Conservation (phyloP, 306 rosid genomes). For the Trifolium pratense region DNA sequence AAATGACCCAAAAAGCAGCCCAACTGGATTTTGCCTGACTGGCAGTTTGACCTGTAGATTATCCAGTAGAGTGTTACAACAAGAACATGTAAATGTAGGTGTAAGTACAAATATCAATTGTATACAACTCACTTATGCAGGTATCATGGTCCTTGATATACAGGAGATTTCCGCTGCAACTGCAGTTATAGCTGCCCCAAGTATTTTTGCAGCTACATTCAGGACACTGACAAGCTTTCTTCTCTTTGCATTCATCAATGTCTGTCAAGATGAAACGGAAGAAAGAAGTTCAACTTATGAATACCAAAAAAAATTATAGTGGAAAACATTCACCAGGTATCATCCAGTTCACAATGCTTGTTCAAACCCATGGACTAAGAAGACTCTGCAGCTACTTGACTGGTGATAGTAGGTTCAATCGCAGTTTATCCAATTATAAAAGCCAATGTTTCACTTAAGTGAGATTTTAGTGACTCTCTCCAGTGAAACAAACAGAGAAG, state of each 20-base stretch:
- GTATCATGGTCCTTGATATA: slow-evolving; percentile 93
- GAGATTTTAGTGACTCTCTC: neutral
- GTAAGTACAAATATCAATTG: slow-evolving; percentile 14
- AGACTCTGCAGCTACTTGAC: slow-evolving; percentile 11
- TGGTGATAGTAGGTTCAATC: slow-evolving; percentile 8
- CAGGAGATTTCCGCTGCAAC: slow-evolving; percentile 83
- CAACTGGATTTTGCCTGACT: slow-evolving; percentile 70
- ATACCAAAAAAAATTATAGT: slow-evolving; percentile 3
- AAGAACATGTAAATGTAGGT: slow-evolving; percentile 6
- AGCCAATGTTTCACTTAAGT: slow-evolving; percentile 17
- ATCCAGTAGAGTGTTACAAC: neutral
- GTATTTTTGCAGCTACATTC: slow-evolving; percentile 97
- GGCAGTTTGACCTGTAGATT: slow-evolving; percentile 79
- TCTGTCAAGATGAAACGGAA: slow-evolving; percentile 50
- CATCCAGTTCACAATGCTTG: slow-evolving; percentile 26
- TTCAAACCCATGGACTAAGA: slow-evolving; percentile 12
- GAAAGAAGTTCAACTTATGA: slow-evolving; percentile 25
- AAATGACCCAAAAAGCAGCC: slow-evolving; percentile 88
- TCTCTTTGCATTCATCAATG: slow-evolving; percentile 88
- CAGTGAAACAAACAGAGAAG: slow-evolving; percentile 18
- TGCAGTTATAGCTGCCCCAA: slow-evolving; percentile 98
- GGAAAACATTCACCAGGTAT: slow-evolving; percentile 17
- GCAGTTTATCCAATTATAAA: slow-evolving; percentile 21
- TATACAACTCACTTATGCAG: slow-evolving; percentile 91
- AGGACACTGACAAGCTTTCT: slow-evolving; percentile 93